A percentile compares a stretch with the other conserved stretches of the same genome.
Evolutionary conservation across 805 yeast genomes (phyloP).

Genomic region (Ogataea wickerhamii): DNA sequence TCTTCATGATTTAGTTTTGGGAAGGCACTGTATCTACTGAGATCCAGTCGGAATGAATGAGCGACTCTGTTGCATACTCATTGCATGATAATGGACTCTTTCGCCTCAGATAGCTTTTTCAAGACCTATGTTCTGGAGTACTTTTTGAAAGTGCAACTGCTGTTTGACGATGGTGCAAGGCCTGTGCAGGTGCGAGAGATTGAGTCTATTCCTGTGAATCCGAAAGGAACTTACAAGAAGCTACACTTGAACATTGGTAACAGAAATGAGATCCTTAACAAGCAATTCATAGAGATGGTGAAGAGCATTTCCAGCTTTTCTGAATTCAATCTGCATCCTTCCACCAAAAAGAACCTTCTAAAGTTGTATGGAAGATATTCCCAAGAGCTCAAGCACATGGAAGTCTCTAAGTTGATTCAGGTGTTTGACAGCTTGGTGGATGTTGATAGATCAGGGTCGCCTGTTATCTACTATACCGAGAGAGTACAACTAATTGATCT

Average conservation of each 20-base stretch:
- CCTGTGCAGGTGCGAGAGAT: constrained; percentile 20
- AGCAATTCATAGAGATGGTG: constrained; percentile 19
- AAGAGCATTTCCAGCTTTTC: constrained; percentile 14
- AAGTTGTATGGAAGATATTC: constrained; percentile 14
- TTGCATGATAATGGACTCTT: constrained; percentile 3
- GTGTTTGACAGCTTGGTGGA: constrained; percentile 9
- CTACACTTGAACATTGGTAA: constrained; percentile 23
- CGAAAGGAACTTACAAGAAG: constrained; percentile 17
- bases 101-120: constrained; percentile 11
- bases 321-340: constrained; percentile 14
- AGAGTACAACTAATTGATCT: constrained; percentile 18
- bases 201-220: constrained; percentile 17
- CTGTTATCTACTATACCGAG: constrained; percentile 11
- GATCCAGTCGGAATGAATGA: too few species aligned
- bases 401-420: constrained; percentile 12
- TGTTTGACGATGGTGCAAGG: constrained; percentile 22
- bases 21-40: too few species aligned
- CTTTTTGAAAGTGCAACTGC: constrained; percentile 25
- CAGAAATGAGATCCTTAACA: constrained; percentile 21
- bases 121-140: constrained; percentile 23
- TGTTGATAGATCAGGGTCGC: constrained; percentile 1
- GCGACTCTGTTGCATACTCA: too few species aligned
- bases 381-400: constrained; percentile 16
- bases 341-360: constrained; percentile 13
- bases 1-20: too few species aligned